These are phyloP conservation scores for Zostera marina DNA, from an alignment of 116 monocot species.

Conservation along the genomic window DNA sequence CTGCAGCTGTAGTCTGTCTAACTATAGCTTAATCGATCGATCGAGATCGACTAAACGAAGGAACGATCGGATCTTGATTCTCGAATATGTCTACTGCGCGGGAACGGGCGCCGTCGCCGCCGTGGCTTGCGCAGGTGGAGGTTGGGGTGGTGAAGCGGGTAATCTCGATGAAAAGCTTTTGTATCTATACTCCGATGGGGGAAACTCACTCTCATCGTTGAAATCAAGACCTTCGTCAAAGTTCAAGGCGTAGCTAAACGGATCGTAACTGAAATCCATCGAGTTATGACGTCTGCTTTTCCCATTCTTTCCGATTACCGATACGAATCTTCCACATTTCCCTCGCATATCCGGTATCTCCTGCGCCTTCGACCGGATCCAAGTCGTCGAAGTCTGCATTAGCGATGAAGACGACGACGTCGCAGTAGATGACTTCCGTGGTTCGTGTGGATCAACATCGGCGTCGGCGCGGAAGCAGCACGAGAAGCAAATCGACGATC, in stretches of 20 bases:
- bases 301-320: neutral
- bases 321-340: conserved; percentile 16
- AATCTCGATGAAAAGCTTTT: conserved; percentile 27
- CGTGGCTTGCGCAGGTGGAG: conserved; percentile 1
- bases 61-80: neutral
- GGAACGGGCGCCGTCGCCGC: neutral
- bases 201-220: conserved; percentile 15
- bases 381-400: conserved; percentile 13
- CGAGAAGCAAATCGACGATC: conserved; percentile 19
- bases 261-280: conserved; percentile 38
- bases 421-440: neutral
- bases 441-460: neutral
- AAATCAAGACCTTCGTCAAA: conserved; percentile 31
- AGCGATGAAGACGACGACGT: too few relatives aligned
- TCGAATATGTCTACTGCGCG: neutral
- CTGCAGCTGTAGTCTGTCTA: too few relatives aligned
- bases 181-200: conserved; percentile 12
- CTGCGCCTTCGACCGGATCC: conserved; percentile 23
- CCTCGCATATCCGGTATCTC: conserved; percentile 21
- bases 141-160: conserved; percentile 24
- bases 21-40: too few relatives aligned
- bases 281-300: conserved; percentile 8
- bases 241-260: conserved; percentile 46
- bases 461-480: conserved; percentile 17
- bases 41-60: neutral